Base-by-base conservation (phyloP, 495 filamentous ascomycete species). In the Letharia lupina region DNA sequence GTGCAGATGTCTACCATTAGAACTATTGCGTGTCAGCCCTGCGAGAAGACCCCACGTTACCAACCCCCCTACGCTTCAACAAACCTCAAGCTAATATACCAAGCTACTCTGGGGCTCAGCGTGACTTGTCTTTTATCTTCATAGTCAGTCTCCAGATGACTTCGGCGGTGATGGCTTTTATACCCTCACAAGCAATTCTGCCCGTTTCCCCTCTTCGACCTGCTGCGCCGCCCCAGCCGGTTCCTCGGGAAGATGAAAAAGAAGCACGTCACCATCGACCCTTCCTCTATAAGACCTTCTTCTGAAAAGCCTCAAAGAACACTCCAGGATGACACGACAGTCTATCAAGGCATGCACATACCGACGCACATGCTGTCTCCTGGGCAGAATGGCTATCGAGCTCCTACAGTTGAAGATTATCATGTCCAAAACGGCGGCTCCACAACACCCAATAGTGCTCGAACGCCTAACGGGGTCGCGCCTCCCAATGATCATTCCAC, bases 381-480 rank as follows among this genome's bases (percentile, higher is more conserved):
- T 2, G 79, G 79, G 15, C 76, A 79, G 18, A 80, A 83, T 52
- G 80, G 80, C 0, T 82, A 79, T 69, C 76, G 78, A 31, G 82
- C 80, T 0, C 80, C 80, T 12, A 79, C 78, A n/a, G 77, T 81
- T 40, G 80, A 82, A 67, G 80, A 82, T 68, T 73, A 78, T 16
- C 71, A 78, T 61, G 70, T 42, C 48, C 62, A 65, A 16, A 50
- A 47, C 47, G 28, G 18, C 31, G 41, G 65, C 13, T 39, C 64
- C 23, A 61, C 33, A 39, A 40, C n/a, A 28, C 28, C 57, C 54
- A 45, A 58, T 40, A 44, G 20, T 20, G 40, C 56, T 62, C 9
- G n/a, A 52, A 39, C 42, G 42, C 35, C 65, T 4, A 65, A 31
- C 45, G 23, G 28, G 12, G 23, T 56, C 44, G 52, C 41, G 40